Evolutionary conservation across 192 early-diverging fungal genomes (phyloP).

Genomic region (Fimicolochytrium jonesii): DNA sequence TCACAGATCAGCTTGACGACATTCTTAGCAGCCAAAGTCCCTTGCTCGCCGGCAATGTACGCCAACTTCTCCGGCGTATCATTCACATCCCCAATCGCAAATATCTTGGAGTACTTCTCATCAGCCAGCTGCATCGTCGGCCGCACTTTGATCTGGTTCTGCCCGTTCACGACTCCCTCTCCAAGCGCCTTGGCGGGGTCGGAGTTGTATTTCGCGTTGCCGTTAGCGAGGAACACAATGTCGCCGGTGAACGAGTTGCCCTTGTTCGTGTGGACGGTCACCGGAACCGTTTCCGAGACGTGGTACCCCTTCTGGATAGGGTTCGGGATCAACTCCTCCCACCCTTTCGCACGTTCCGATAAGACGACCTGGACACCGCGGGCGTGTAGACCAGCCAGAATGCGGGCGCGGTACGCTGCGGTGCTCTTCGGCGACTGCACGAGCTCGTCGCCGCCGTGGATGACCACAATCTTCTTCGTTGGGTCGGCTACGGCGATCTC

Average conservation of each 20-base stretch:
- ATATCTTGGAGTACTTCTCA: slow-evolving; percentile 57
- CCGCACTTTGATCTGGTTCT: slow-evolving; percentile 57
- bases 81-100: slow-evolving; percentile 68
- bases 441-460: slow-evolving; percentile 53
- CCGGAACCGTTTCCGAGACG: slow-evolving; percentile 10
- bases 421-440: slow-evolving; percentile 7
- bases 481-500: slow-evolving; percentile 66
- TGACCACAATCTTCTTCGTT: slow-evolving; percentile 54
- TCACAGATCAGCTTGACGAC: slow-evolving; percentile 23
- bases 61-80: slow-evolving; percentile 37
- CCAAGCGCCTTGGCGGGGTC: slow-evolving; percentile 54
- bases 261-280: slow-evolving; percentile 38
- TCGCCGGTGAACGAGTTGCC: slow-evolving; percentile 51
- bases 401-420: slow-evolving; percentile 2
- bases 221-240: slow-evolving; percentile 66
- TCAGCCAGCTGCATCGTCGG: slow-evolving; percentile 70
- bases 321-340: slow-evolving; percentile 28
- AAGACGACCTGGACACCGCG: slow-evolving; percentile 49
- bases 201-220: slow-evolving; percentile 66
- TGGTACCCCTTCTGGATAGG: slow-evolving; percentile 18
- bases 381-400: slow-evolving; percentile 18
- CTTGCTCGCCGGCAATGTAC: slow-evolving; percentile 13
- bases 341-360: slow-evolving; percentile 43
- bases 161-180: slow-evolving; percentile 46
- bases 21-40: slow-evolving; percentile 20